Base-by-base conservation (phyloP, 1,139 yeast genomes). In the Ogataea hybrid region DNA sequence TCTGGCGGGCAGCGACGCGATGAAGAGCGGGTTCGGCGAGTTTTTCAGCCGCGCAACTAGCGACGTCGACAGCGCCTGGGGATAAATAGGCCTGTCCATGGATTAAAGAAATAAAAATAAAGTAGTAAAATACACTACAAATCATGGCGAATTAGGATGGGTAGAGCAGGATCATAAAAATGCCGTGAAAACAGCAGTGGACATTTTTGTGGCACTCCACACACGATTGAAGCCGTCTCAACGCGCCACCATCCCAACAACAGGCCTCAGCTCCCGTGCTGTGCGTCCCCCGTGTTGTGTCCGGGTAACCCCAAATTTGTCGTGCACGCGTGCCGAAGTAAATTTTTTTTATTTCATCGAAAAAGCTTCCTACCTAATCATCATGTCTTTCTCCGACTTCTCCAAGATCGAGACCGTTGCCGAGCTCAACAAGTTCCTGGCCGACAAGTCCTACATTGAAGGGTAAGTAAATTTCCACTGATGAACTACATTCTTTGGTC, bases 381-480 rank as follows among this genome's bases (percentile, higher is more conserved):
- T 47, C 59, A 83, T 84, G 90, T 79, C 90, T 64, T 82, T 77
- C 77, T 68, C 88, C 52, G 88, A 83, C 67, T 83, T 83, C 79
- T 77, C 89, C 57, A 82, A 81, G 70, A 75, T 79, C 62, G 89
- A 82, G 72, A 76, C 97, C 67, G 72, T 90, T 67, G 75, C 84
- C 70, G 75, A 88, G 68, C 85, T 90, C 69, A 83, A 89, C 86
- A 77, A 77, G 61, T 82, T 78, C 79, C 82, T 90, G 72, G 87
- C 84, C 70, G 90, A 85, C 73, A 86, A 88, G 79, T 84, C 95
- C 57, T 89, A 88, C 85, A 67, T 89, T 62, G 92, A 86, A 68
- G 96, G 96, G 95, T 87, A 84, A 69, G 95, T 77, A 41, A 39
- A 15, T 28, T 20, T 30, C 33, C 34, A 20, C 29, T 80, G 89